Evolutionary conservation across 2,329 filamentous ascomycete species (phyloP).

Genomic region (Hirsutella thompsonii): DNA sequence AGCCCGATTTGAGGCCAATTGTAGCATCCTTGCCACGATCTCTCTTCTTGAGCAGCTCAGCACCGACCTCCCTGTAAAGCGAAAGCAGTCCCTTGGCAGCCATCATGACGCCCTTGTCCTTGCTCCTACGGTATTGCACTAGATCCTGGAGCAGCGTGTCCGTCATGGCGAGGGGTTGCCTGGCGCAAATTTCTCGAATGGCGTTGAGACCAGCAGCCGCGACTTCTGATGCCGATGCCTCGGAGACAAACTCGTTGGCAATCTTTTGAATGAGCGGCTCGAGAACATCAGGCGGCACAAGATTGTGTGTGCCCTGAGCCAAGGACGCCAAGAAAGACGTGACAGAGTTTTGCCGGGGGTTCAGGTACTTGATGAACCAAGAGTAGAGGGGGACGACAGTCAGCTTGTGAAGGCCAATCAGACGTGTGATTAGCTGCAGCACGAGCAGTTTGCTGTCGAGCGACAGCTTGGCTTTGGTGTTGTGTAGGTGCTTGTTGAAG

Average conservation of each 20-base stretch:
- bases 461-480: constrained; percentile 69
- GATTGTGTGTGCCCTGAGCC: constrained; percentile 79
- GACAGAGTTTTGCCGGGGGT: constrained; percentile 75
- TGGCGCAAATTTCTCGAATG: constrained; percentile 84
- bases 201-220: constrained; percentile 85
- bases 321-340: constrained; percentile 88
- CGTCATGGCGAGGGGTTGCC: constrained; percentile 92
- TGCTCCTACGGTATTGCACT: constrained; percentile 91
- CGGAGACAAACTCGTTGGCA: constrained; percentile 95
- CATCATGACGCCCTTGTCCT: constrained; percentile 99
- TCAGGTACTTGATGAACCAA: constrained; percentile 89
- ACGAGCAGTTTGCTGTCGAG: constrained; percentile 85
- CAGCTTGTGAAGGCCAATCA: constrained; percentile 87
- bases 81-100: constrained; percentile 84
- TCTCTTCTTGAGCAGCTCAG: constrained; percentile 76
- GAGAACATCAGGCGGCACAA: constrained; percentile 84
- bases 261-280: constrained; percentile 91
- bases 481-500: constrained; percentile 85
- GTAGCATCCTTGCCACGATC: constrained; percentile 87
- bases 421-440: constrained; percentile 76
- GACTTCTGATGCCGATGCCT: constrained; percentile 83
- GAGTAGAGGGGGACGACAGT: constrained; percentile 86
- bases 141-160: constrained; percentile 93
- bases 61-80: constrained; percentile 81
- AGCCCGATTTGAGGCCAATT: constrained; percentile 65